Evolutionary conservation across 2,329 filamentous ascomycete genomes (phyloP).

Genomic region (Venturia carpophila): DNA sequence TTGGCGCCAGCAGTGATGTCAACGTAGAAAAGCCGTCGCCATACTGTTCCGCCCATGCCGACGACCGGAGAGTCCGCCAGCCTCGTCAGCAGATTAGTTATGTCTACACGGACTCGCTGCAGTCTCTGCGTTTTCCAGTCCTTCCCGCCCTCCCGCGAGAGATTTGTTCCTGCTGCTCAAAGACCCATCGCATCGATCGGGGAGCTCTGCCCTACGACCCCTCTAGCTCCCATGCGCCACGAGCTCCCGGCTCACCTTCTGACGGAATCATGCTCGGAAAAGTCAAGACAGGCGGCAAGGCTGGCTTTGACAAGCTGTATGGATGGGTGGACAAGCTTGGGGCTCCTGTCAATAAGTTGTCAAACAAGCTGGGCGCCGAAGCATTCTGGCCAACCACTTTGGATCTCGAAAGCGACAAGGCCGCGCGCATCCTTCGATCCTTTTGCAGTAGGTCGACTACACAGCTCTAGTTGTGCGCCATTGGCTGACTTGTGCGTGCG

Average conservation of each 20-base stretch:
- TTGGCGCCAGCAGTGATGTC: not conserved
- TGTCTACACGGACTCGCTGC: constrained; percentile 10
- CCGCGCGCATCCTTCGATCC: constrained; percentile 77
- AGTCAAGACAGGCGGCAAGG: constrained; percentile 50
- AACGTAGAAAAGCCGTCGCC: not conserved
- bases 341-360: constrained; percentile 69
- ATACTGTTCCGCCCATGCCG: constrained; percentile 8
- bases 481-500: constrained; percentile 22
- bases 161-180: not conserved
- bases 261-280: constrained; percentile 41
- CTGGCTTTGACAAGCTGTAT: constrained; percentile 68
- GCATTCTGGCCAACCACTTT: constrained; percentile 79
- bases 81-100: constrained; percentile 10
- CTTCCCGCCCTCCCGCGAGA: not conserved
- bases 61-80: not conserved
- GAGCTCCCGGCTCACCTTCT: not conserved
- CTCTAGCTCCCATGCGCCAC: not conserved
- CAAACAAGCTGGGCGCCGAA: constrained; percentile 73
- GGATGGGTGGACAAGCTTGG: constrained; percentile 60
- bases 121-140: constrained; percentile 1
- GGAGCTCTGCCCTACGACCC: not conserved
- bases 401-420: constrained; percentile 86
- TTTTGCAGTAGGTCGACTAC: constrained; percentile 65
- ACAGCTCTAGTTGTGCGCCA: constrained; percentile 5
- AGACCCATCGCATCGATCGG: not conserved